Base-by-base conservation (phyloP, 2,329 filamentous ascomycete species). In the Colletotrichum camelliae region DNA sequence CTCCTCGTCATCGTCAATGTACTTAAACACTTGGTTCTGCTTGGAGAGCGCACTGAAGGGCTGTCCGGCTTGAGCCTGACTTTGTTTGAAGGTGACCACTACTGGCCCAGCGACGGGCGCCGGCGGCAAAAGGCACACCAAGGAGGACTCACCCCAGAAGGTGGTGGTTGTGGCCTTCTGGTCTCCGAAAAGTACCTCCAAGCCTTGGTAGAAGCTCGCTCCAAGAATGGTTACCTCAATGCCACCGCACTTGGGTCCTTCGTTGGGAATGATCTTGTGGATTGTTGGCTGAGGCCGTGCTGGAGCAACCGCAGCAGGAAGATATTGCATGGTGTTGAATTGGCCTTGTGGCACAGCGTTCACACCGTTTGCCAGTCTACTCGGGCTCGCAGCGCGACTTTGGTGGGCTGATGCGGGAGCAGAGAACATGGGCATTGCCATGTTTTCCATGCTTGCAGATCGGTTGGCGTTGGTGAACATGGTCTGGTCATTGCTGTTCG, bases 151-250 rank as follows among this genome's bases (percentile, higher is more conserved):
- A 60, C 94, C 93, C 94, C 94, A 96, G 82, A 91, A 97, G 0
- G 94, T 95, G 2, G 94, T 96, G 0, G 93, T 94, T 0, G 93
- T 89, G 2, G 91, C 90, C 78, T 87, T 89, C 64, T 88, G 85
- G 39, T 89, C 86, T 27, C 96, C 96, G 83, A 98, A 98, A 84
- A 96, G 94, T 70, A 98, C 94, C 77, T 96, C 94, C 77, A 97
- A 89, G 2, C 84, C 94, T 77, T 90, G 93, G 78, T 92, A 93
- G 82, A 98, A 98, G 16, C 93, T 92, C 78, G 93, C 94, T 21
- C 96, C 96, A 10, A 98, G 88, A 72, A 97, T 91, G 0, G 95
- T 96, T 4, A 98, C 95, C 83, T 98, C 96, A 68, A 95, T 96
- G 57, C 96, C 96, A 75, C 96, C 96, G 43, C 91, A 92, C 74